Percentiles rank a stretch among this genome's conserved stretches.
Conservation (phyloP, 768 basidiomycete species). For the Lactarius sp. region DNA sequence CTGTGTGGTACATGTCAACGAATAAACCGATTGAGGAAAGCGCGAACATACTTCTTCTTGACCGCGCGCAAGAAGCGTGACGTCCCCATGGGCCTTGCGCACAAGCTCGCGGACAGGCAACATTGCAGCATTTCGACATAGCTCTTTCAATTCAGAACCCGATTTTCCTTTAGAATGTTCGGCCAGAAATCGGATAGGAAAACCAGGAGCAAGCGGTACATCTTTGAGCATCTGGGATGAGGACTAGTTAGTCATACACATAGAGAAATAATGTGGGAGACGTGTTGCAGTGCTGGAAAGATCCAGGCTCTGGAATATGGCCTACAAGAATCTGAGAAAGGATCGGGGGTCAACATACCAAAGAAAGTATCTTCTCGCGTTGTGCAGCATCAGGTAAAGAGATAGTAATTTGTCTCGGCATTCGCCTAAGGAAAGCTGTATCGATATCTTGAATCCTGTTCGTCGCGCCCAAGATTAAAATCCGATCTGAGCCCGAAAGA, state of each 20-base stretch:
- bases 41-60: conserved; percentile 40
- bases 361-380: conserved; percentile 72
- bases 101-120: conserved; percentile 83
- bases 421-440: conserved; percentile 81
- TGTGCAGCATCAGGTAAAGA: conserved; percentile 74
- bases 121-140: conserved; percentile 94
- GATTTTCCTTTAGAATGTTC: conserved; percentile 67
- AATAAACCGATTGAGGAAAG: not conserved
- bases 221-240: conserved; percentile 75
- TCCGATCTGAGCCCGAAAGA: conserved; percentile 70
- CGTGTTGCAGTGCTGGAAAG: not conserved
- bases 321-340: not conserved
- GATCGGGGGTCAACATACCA: conserved; percentile 44
- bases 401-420: conserved; percentile 95
- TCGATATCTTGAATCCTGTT: conserved; percentile 94
- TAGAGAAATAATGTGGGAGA: not conserved
- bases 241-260: not conserved
- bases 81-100: conserved; percentile 44
- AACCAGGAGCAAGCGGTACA: conserved; percentile 57
- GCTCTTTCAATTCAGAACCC: conserved; percentile 87
- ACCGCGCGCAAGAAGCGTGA: conserved; percentile 44
- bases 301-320: not conserved
- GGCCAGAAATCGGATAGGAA: conserved; percentile 62
- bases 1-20: conserved; percentile 36
- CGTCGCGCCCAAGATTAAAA: conserved; percentile 90